A percentile compares a stretch with the other conserved stretches of the same genome.
Conservation (phyloP, 352 stramenopile species). For the Aphanomyces cochlioides region DNA sequence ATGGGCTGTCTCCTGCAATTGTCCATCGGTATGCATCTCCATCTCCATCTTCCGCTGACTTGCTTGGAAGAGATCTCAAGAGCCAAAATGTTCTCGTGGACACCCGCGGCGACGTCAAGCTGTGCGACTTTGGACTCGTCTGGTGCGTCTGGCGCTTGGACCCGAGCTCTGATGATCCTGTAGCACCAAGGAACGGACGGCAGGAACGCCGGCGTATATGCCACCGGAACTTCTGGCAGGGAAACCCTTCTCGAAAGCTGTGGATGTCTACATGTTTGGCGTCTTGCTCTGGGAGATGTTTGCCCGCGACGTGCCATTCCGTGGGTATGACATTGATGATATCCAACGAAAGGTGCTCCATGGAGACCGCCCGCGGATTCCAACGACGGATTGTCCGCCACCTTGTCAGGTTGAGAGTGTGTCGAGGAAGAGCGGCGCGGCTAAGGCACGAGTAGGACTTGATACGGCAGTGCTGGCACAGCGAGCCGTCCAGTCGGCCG, state of each 20-base stretch:
- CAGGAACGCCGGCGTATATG: conserved; percentile 89
- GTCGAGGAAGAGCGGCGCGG: neutral
- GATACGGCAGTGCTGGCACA: conserved; percentile 35
- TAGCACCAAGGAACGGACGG: conserved; percentile 71
- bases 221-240: conserved; percentile 79
- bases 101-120: conserved; percentile 63
- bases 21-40: conserved; percentile 63
- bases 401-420: conserved; percentile 43
- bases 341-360: conserved; percentile 66
- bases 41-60: neutral
- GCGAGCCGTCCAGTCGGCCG: conserved; percentile 16
- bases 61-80: conserved; percentile 75
- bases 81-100: conserved; percentile 85
- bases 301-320: conserved; percentile 71
- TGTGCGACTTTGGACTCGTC: conserved; percentile 91
- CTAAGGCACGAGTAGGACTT: conserved; percentile 19
- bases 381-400: conserved; percentile 61
- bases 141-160: conserved; percentile 34
- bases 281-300: conserved; percentile 91
- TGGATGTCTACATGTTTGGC: conserved; percentile 93
- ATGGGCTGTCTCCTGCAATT: conserved; percentile 69
- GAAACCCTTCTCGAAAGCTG: conserved; percentile 80
- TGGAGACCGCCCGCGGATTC: conserved; percentile 70
- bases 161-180: neutral
- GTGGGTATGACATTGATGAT: conserved; percentile 62